Conservation (phyloP, 2,329 filamentous ascomycete genomes). For the Sporothrix humicola region DNA sequence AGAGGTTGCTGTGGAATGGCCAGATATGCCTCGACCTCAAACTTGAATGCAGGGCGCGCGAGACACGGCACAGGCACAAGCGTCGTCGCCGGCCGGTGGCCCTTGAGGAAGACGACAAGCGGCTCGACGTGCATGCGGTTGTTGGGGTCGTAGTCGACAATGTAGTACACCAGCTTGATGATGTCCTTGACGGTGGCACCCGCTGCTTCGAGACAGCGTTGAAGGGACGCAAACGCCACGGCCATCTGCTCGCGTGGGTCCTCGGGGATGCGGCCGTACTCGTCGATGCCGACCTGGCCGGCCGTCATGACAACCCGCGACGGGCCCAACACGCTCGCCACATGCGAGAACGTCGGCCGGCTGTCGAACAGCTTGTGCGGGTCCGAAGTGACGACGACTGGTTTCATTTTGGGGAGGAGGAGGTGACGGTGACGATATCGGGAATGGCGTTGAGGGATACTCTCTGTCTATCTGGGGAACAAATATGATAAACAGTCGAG, state of each 20-base stretch:
- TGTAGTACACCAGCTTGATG: slow-evolving; percentile 36
- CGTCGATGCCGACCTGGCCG: slow-evolving; percentile 33
- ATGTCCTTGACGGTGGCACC: slow-evolving; percentile 32
- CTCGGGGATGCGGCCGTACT: slow-evolving; percentile 16
- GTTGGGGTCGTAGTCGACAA: slow-evolving; percentile 35
- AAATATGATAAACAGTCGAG: not conserved
- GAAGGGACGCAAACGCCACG: slow-evolving; percentile 24
- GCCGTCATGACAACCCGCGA: slow-evolving; percentile 33
- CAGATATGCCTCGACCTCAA: slow-evolving; percentile 34
- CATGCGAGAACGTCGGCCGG: slow-evolving; percentile 33
- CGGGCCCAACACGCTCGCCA: slow-evolving; percentile 20
- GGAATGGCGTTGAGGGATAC: not conserved
- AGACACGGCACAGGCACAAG: slow-evolving; percentile 32
- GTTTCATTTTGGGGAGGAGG: slow-evolving; percentile 20
- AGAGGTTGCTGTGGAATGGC: slow-evolving; percentile 30
- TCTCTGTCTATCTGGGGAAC: not conserved
- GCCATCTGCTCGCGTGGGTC: slow-evolving; percentile 21
- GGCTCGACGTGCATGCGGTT: slow-evolving; percentile 31
- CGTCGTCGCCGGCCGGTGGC: slow-evolving; percentile 32
- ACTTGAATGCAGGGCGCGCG: slow-evolving; percentile 31
- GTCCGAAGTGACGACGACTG: slow-evolving; percentile 26
- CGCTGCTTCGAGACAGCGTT: slow-evolving; percentile 23
- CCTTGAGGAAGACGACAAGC: slow-evolving; percentile 31
- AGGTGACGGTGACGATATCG: not conserved
- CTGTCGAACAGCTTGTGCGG: slow-evolving; percentile 32